Base-by-base conservation (phyloP, 2,329 filamentous ascomycete species). In the Penicillium sp. region DNA sequence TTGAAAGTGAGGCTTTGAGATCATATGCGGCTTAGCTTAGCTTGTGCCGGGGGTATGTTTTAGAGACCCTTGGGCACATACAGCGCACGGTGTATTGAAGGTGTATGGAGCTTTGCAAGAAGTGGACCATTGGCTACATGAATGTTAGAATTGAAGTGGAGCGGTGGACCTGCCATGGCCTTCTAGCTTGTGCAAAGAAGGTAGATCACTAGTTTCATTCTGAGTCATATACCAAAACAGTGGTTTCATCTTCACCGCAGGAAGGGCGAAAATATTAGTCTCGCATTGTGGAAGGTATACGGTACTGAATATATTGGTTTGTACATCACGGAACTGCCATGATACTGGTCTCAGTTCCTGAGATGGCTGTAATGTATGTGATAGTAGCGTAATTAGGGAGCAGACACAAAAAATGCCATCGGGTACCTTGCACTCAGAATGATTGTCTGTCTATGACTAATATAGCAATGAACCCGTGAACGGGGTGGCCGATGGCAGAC, bases 1-100 rank as follows among this genome's bases (percentile, higher is more conserved):
- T 34, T 29, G 21, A 57, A 53, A 57, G 54, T 57, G 54, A 57
- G 54, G 54, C 54, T 57, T 57, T 57, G 54, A 57, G 49, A 34
- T 53, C 36, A 29, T 29, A 46, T 43, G 11, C 13, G 49, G 54
- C n/a, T 21, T 53, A 57, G 54, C n/a, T 16, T 53, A 57, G 49
- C 21, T 19, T 53, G 16, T 7, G 10, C 19, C 36, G 49, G 29
- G 23, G 34, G 27, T 13, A 21, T 47, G 36, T 43, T 47, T 57
- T 44, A 40, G 21, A 46, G 25, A 38, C 27, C 23, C 36, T 57
- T 57, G 49, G 54, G 54, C 54, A 53, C 41, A 41, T 41, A 57
- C 48, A 27, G 53, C 21, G 27, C 34, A 43, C 39, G 13, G n/a
- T 16, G 16, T 53, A 41, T 33, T 23, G 33, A 4, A 39, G 27